Evolutionary conservation across 768 basidiomycete genomes (phyloP).

Genomic region (Leccinum truebloodii): DNA sequence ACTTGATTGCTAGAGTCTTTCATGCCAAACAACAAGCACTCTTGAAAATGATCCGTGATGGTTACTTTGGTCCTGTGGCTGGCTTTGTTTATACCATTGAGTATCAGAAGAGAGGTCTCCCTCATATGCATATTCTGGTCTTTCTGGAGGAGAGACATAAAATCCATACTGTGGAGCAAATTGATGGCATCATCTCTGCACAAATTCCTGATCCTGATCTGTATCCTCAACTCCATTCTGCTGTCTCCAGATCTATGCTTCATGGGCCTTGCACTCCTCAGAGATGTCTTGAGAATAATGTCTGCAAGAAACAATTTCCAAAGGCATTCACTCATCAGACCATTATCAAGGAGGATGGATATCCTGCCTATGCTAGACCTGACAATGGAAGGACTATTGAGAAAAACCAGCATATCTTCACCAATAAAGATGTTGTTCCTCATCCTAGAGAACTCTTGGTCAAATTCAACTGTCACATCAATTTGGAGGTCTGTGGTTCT

Average conservation of each 20-base stretch:
- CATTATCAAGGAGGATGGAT: neutral
- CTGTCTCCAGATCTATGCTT: slow-evolving; percentile 23
- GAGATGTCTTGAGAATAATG: neutral
- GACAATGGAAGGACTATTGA: neutral
- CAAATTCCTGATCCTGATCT: neutral
- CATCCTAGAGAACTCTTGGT: too few species aligned
- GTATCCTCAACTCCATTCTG: slow-evolving; percentile 2
- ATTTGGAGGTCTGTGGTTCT: too few species aligned
- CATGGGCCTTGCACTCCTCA: neutral
- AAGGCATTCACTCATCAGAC: neutral
- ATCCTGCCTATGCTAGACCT: neutral
- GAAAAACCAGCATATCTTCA: neutral
- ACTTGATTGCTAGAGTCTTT: slow-evolving; percentile 49
- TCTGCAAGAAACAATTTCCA: neutral
- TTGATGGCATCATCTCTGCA: slow-evolving; percentile 6
- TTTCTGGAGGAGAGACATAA: slow-evolving; percentile 1
- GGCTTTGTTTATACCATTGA: slow-evolving; percentile 54
- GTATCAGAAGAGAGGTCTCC: slow-evolving; percentile 1
- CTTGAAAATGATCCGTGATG: slow-evolving; percentile 37
- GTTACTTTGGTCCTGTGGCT: slow-evolving; percentile 42
- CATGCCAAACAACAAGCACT: slow-evolving; percentile 40
- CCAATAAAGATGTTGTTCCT: too few species aligned
- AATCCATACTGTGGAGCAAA: slow-evolving; percentile 1
- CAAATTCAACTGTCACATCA: too few species aligned
- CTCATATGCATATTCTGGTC: neutral